Conservation (phyloP, 2,329 filamentous ascomycete species). For the Colletotrichum higginsianum region DNA sequence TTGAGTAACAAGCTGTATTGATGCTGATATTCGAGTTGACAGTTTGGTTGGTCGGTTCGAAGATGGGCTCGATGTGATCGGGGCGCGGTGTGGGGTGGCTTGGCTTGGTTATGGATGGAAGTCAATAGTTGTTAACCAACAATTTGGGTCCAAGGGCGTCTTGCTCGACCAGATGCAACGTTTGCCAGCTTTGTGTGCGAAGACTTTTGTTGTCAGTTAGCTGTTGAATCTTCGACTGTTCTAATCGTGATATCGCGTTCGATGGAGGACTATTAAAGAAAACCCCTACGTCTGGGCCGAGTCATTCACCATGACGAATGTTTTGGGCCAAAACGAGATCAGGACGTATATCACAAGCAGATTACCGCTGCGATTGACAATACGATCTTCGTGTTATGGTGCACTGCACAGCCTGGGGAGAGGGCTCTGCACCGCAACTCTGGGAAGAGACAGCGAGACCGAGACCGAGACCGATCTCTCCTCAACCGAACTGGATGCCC, state of each 20-base stretch:
- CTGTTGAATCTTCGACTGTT: not conserved
- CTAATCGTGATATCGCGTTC: not conserved
- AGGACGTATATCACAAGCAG: constrained; percentile 2
- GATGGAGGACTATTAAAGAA: constrained; percentile 20
- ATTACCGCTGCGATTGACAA: constrained; percentile 16
- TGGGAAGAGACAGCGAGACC: constrained; percentile 17
- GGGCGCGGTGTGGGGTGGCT: not conserved
- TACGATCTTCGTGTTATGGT: constrained; percentile 11
- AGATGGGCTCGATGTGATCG: not conserved
- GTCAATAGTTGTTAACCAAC: not conserved
- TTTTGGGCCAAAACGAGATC: constrained; percentile 27
- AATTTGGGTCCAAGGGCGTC: not conserved
- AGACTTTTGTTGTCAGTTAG: not conserved
- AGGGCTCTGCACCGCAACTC: constrained; percentile 7
- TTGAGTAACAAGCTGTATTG: not conserved
- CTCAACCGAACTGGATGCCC: not conserved
- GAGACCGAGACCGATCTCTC: constrained; percentile 33
- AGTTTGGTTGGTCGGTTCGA: not conserved
- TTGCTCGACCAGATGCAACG: not conserved
- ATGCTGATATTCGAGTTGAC: too few relatives aligned
- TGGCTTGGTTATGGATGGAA: not conserved
- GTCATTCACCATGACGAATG: constrained; percentile 24
- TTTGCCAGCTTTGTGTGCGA: not conserved
- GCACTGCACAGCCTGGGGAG: constrained; percentile 24
- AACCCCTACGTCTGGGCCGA: constrained; percentile 6